Evolutionary conservation across 805 yeast genomes (phyloP).

Genomic region (Wickerhamiella shivajii): DNA sequence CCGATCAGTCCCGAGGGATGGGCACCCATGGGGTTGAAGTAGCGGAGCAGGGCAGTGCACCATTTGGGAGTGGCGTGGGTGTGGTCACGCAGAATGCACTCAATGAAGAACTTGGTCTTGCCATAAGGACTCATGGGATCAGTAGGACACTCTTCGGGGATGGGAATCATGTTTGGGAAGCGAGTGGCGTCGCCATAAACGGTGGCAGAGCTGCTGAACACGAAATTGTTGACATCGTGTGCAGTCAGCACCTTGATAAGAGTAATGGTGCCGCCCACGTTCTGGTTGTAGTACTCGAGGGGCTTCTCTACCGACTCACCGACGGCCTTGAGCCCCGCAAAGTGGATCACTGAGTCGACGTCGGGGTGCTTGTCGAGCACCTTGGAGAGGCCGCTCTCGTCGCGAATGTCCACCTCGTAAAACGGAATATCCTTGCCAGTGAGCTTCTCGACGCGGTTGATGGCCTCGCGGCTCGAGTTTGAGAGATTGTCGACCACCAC

Average conservation of each 20-base stretch:
- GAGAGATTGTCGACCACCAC: constrained; percentile 58
- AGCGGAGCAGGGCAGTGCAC: constrained; percentile 47
- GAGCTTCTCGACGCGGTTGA: constrained; percentile 44
- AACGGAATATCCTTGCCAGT: constrained; percentile 37
- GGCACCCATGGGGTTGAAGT: constrained; percentile 78
- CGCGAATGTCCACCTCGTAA: constrained; percentile 41
- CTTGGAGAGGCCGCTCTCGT: constrained; percentile 32
- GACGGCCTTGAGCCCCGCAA: constrained; percentile 74
- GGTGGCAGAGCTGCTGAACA: constrained; percentile 68
- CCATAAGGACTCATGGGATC: constrained; percentile 73
- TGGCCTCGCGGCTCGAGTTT: constrained; percentile 53
- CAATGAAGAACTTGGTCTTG: constrained; percentile 51
- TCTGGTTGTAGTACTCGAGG: constrained; percentile 50
- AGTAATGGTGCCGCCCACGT: constrained; percentile 48
- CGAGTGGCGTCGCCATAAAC: constrained; percentile 73
- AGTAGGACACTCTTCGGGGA: constrained; percentile 62
- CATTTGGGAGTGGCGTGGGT: constrained; percentile 28
- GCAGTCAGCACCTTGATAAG: constrained; percentile 40
- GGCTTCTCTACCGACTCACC: constrained; percentile 64
- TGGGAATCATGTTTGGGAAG: constrained; percentile 58
- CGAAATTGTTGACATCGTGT: constrained; percentile 36
- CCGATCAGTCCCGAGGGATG: constrained; percentile 71
- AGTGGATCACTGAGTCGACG: constrained; percentile 53
- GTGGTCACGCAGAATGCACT: constrained; percentile 43
- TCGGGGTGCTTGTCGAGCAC: constrained; percentile 35